These are phyloP conservation scores for Paecilomyces niveus DNA, from an alignment of 2,329 filamentous ascomycete genomes.

Conservation along the genomic window DNA sequence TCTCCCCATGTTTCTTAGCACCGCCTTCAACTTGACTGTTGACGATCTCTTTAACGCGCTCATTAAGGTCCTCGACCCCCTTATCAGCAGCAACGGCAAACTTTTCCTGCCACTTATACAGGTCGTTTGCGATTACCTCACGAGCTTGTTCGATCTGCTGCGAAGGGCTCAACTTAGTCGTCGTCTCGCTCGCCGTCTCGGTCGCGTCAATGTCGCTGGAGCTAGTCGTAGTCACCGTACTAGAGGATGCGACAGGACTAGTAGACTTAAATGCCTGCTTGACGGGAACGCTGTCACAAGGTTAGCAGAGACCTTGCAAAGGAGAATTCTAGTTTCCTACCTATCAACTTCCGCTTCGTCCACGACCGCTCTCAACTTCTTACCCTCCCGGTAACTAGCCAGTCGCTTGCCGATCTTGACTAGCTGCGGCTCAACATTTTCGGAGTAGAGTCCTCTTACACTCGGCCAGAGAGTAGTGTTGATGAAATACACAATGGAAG, in stretches of 20 bases:
- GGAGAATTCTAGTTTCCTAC: slow-evolving; percentile 15
- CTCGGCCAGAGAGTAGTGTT: slow-evolving; percentile 75
- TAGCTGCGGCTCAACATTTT: slow-evolving; percentile 93
- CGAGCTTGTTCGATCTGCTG: slow-evolving; percentile 39
- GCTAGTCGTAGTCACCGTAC: slow-evolving; percentile 15
- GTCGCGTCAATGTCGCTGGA: slow-evolving; percentile 19
- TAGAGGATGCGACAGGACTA: neutral
- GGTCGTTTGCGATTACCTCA: slow-evolving; percentile 66
- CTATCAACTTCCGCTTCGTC: slow-evolving; percentile 49
- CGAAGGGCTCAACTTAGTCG: slow-evolving; percentile 37
- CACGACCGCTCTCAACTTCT: slow-evolving; percentile 53
- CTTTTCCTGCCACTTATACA: slow-evolving; percentile 79
- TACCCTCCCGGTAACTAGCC: slow-evolving; percentile 55
- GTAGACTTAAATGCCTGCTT: neutral
- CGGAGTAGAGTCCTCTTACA: slow-evolving; percentile 69
- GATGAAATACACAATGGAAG: slow-evolving; percentile 62
- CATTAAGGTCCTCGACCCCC: slow-evolving; percentile 61
- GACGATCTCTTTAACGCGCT: slow-evolving; percentile 64
- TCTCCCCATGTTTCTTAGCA: slow-evolving; percentile 33
- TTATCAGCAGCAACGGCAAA: slow-evolving; percentile 81
- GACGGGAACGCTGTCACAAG: neutral
- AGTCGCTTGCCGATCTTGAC: slow-evolving; percentile 86
- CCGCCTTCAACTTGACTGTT: slow-evolving; percentile 62
- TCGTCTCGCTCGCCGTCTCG: slow-evolving; percentile 15
- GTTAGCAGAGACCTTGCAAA: neutral